Percentiles rank a stretch among this genome's conserved stretches.
These are phyloP conservation scores for Nicotiana benthamiana DNA, from an alignment of 257 asterid species.

Conservation along the genomic window DNA sequence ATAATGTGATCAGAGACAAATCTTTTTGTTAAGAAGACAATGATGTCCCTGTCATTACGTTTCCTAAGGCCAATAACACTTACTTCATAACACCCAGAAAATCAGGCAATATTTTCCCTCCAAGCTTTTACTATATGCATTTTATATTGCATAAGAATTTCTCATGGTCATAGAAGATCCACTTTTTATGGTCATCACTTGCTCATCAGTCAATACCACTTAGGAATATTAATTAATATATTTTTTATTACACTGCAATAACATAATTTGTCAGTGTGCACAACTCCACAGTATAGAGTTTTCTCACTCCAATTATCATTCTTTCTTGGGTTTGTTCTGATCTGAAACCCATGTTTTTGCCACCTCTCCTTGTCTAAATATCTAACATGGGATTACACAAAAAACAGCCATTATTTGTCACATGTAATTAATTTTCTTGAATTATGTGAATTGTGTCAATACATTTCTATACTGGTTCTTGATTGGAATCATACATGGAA, in stretches of 20 bases:
- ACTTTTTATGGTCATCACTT: constrained; percentile 12
- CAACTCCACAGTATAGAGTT: not conserved
- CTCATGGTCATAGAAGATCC: constrained; percentile 7
- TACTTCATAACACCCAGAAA: not conserved
- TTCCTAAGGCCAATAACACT: too few relatives aligned
- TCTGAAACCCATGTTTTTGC: constrained; percentile 23
- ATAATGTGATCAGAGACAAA: not conserved
- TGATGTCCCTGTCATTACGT: not conserved
- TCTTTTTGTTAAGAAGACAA: not conserved
- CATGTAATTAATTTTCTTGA: not conserved
- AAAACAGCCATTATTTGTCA: constrained; percentile 14
- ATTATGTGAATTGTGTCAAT: constrained; percentile 16
- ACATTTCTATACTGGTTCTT: constrained; percentile 22
- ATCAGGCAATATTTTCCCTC: not conserved
- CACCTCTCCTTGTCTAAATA: constrained; percentile 16
- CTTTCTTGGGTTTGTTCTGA: constrained; percentile 18
- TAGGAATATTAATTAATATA: not conserved
- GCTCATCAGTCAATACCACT: not conserved
- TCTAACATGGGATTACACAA: constrained; percentile 29
- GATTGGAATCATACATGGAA: constrained; percentile 8
- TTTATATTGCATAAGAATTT: not conserved
- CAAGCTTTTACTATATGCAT: not conserved
- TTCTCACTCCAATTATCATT: constrained; percentile 59
- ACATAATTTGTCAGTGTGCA: not conserved
- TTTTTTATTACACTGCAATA: not conserved